Percentiles rank a stretch among this genome's conserved stretches.
Conservation (phyloP, 2,329 filamentous ascomycete genomes). For the Trichoderma brevicompactum region DNA sequence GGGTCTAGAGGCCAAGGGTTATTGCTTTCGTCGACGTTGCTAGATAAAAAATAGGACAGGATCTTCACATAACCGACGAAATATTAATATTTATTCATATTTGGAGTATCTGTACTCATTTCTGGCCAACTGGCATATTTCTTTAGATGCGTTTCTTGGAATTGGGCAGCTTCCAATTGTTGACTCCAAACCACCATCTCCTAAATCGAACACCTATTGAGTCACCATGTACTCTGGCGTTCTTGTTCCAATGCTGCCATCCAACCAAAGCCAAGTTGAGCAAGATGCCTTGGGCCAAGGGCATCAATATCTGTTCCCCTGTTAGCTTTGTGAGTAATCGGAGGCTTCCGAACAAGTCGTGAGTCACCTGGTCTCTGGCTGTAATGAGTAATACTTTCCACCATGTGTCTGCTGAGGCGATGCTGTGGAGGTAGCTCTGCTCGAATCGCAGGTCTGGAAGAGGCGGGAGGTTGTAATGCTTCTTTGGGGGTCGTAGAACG, state of each 20-base stretch:
- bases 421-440: slow-evolving; percentile 94
- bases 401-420: slow-evolving; percentile 78
- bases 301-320: slow-evolving; percentile 71
- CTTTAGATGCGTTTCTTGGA: slow-evolving; percentile 46
- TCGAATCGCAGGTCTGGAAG: slow-evolving; percentile 94
- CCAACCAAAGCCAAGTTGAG: slow-evolving; percentile 85
- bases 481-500: slow-evolving; percentile 60
- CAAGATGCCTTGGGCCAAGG: slow-evolving; percentile 83
- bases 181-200: slow-evolving; percentile 94
- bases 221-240: slow-evolving; percentile 74
- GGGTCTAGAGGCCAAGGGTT: not conserved
- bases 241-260: slow-evolving; percentile 89
- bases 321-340: slow-evolving; percentile 22
- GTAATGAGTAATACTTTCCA: slow-evolving; percentile 84
- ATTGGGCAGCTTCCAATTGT: slow-evolving; percentile 79
- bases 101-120: not conserved
- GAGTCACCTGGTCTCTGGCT: slow-evolving; percentile 77
- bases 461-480: slow-evolving; percentile 56
- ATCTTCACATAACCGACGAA: slow-evolving; percentile 16
- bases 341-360: not conserved
- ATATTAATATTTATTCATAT: slow-evolving; percentile 16
- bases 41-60: slow-evolving; percentile 15
- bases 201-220: slow-evolving; percentile 76
- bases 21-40: slow-evolving; percentile 14
- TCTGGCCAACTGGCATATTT: not conserved